Evolutionary conservation across 164 flowering plant species (phyloP).

Genomic region (Akebia trifoliata): DNA sequence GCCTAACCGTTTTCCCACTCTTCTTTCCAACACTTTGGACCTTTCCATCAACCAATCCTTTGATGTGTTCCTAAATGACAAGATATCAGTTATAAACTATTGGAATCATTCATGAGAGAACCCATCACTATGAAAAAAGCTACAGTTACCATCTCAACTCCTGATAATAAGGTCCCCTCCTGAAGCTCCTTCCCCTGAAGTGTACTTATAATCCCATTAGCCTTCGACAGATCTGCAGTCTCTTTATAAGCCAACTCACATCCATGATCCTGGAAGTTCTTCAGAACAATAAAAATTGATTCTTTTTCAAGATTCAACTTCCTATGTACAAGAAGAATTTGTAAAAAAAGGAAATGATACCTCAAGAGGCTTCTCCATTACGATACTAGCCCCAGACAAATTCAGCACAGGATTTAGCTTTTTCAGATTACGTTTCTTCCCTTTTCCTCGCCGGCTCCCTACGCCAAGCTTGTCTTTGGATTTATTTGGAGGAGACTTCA

Average conservation of each 20-base stretch:
- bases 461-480: slow-evolving; percentile 40
- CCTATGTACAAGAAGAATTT: not conserved
- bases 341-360: slow-evolving; percentile 25
- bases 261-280: slow-evolving; percentile 41
- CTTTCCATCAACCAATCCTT: slow-evolving; percentile 33
- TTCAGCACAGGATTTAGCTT: slow-evolving; percentile 27
- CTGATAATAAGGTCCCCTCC: slow-evolving; percentile 14
- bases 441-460: slow-evolving; percentile 50
- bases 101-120: slow-evolving; percentile 7
- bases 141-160: slow-evolving; percentile 33
- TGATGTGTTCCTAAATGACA: slow-evolving; percentile 43
- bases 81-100: slow-evolving; percentile 27
- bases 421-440: slow-evolving; percentile 46
- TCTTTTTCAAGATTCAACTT: slow-evolving; percentile 1
- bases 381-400: slow-evolving; percentile 20
- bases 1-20: slow-evolving; percentile 36
- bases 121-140: slow-evolving; percentile 10
- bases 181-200: slow-evolving; percentile 19
- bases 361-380: slow-evolving; percentile 31
- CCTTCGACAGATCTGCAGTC: slow-evolving; percentile 18
- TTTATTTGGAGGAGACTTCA: slow-evolving; percentile 29
- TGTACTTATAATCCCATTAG: slow-evolving; percentile 13
- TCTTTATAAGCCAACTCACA: slow-evolving; percentile 14
- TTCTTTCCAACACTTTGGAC: slow-evolving; percentile 39
- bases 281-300: slow-evolving; percentile 15